Conservation (phyloP, 305 asterid species). For the Fraxinus nigra region DNA sequence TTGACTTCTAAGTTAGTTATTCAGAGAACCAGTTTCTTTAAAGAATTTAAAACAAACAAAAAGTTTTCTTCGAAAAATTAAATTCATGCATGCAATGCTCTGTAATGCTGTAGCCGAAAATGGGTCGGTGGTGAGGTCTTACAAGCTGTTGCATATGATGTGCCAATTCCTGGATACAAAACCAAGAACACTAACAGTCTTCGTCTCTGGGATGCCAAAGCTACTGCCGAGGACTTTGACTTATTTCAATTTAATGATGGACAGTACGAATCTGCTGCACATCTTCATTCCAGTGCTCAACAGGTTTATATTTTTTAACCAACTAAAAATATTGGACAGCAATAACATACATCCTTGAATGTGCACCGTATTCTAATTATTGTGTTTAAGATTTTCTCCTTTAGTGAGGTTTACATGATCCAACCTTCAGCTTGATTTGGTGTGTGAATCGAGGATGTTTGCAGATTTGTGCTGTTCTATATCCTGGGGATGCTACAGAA, state of each 20-base stretch:
- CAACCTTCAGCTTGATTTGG: conserved; percentile 8
- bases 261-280: conserved; percentile 89
- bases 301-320: conserved; percentile 52
- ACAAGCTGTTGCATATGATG: conserved; percentile 97
- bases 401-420: not conserved
- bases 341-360: not conserved
- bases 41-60: not conserved
- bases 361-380: not conserved
- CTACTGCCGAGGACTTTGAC: conserved; percentile 74
- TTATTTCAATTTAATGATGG: conserved; percentile 95
- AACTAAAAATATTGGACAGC: conserved; percentile 5
- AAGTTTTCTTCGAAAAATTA: conserved; percentile 18
- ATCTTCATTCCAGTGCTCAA: conserved; percentile 91
- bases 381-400: not conserved
- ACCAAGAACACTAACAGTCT: conserved; percentile 95
- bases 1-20: not conserved
- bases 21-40: not conserved
- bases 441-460: conserved; percentile 14
- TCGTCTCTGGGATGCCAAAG: conserved; percentile 99
- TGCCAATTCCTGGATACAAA: conserved; percentile 98
- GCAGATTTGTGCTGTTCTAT: conserved; percentile 96
- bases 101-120: conserved; percentile 56
- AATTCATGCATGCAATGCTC: conserved; percentile 22
- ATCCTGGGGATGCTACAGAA: conserved; percentile 99
- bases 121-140: conserved; percentile 97